A percentile compares a stretch with the other conserved stretches of the same genome.
phyloP scores from a whole-genome alignment of 75 land plant genomes.

The Selaginella tamariscina region DNA sequence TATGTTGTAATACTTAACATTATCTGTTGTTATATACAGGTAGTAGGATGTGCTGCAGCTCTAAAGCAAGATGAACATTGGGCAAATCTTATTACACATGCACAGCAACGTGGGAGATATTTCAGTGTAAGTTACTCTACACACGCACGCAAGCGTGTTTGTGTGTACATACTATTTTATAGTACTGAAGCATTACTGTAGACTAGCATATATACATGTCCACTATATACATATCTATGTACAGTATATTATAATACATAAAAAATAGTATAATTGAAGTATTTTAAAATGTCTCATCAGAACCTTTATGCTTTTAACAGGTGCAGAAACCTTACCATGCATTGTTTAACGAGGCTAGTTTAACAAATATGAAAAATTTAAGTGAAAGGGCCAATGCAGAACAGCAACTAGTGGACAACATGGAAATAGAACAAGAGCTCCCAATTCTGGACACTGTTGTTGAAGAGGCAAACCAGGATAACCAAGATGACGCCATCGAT shows the following conservation, averaged over 20 bases:
- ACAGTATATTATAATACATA: not conserved
- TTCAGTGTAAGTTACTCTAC: constrained; percentile 53
- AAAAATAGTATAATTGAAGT: not conserved
- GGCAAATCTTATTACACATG: constrained; percentile 58
- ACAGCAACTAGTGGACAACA: not conserved
- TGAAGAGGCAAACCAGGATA: constrained; percentile 18
- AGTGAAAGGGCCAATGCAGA: constrained; percentile 11
- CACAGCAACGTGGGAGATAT: constrained; percentile 39
- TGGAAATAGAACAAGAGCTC: constrained; percentile 15
- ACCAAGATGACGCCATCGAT: constrained; percentile 16
- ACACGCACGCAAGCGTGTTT: no score
- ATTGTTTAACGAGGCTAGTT: constrained; percentile 56
- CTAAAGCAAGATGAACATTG: constrained; percentile 73
- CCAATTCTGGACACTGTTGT: not conserved
- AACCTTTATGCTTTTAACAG: constrained; percentile 24
- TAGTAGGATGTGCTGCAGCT: constrained; percentile 81
- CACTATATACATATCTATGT: no score
- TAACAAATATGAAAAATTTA: constrained; percentile 33
- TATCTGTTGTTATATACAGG: constrained; percentile 31
- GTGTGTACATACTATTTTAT: no score
- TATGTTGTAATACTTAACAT: constrained; percentile 8
- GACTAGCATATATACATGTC: no score
- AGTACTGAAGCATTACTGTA: no score
- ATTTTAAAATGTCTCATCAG: not conserved
- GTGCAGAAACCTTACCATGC: constrained; percentile 62